phyloP scores from a whole-genome alignment of 208 protist species.

The Wallacemonas sp. region DNA sequence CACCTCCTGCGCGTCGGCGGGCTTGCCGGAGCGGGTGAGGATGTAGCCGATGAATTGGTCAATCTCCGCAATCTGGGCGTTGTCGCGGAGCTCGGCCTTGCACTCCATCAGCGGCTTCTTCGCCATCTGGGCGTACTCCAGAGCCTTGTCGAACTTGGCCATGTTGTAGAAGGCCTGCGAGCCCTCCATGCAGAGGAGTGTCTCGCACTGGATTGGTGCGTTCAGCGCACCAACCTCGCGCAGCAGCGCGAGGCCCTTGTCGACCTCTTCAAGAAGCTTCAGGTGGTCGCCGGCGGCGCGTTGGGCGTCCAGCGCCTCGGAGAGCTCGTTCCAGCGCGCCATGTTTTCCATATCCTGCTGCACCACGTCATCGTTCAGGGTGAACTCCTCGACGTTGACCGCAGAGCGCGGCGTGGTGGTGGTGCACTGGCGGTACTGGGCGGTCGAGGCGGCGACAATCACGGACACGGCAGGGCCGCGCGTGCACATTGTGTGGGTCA shows the following conservation, averaged over 20 bases:
- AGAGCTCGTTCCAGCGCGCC: conserved; percentile 73
- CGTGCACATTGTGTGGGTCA: not conserved
- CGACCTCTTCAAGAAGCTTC: conserved; percentile 45
- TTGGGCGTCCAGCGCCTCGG: conserved; percentile 48
- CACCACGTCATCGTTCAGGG: conserved; percentile 82
- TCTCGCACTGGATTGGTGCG: conserved; percentile 86
- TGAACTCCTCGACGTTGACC: conserved; percentile 87
- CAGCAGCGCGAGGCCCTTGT: conserved; percentile 64
- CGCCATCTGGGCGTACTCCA: conserved; percentile 45
- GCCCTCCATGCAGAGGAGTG: conserved; percentile 80
- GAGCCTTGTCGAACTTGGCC: conserved; percentile 49
- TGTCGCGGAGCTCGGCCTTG: conserved; percentile 56
- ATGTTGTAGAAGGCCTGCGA: conserved; percentile 86
- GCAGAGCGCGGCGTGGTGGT: conserved; percentile 26
- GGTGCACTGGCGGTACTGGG: not conserved
- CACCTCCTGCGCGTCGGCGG: conserved; percentile 50
- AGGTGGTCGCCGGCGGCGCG: conserved; percentile 38
- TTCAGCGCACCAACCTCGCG: conserved; percentile 62
- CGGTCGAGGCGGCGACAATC: not conserved
- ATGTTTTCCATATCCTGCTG: conserved; percentile 71
- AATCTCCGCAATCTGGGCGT: conserved; percentile 75
- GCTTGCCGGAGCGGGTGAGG: conserved; percentile 46
- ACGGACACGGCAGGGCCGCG: not conserved
- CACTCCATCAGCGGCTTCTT: conserved; percentile 47
- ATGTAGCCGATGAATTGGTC: conserved; percentile 75